These are phyloP conservation scores for Lentinus brumalis DNA, from an alignment of 768 basidiomycete species.

Conservation along the genomic window DNA sequence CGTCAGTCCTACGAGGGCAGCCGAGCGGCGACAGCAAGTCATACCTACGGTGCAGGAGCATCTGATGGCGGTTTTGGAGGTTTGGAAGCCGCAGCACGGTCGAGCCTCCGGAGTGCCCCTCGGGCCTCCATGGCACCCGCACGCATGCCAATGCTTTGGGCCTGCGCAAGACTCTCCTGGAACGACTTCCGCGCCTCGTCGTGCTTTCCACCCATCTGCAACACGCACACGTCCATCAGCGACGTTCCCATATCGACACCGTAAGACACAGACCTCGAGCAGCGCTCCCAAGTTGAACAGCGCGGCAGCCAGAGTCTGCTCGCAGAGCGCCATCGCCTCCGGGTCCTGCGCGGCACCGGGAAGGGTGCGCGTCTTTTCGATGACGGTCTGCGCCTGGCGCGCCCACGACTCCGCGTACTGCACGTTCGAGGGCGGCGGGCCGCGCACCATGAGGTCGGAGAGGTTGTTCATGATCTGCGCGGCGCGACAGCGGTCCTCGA, in stretches of 20 bases:
- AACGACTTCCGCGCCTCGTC: slow-evolving; percentile 33
- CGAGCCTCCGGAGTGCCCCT: slow-evolving; percentile 36
- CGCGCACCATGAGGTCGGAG: slow-evolving; percentile 43
- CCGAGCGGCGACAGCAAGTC: no score
- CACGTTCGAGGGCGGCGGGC: slow-evolving; percentile 38
- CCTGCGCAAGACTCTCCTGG: slow-evolving; percentile 34
- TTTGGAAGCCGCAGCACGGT: slow-evolving; percentile 5
- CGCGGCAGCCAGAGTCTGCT: slow-evolving; percentile 55
- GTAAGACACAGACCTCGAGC: slow-evolving; percentile 38
- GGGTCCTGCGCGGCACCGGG: slow-evolving; percentile 6
- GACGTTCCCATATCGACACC: background rate
- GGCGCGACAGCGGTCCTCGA: slow-evolving; percentile 61
- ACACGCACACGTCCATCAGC: no score
- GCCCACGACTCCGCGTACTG: slow-evolving; percentile 64
- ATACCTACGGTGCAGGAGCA: no score
- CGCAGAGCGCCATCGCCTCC: slow-evolving; percentile 39
- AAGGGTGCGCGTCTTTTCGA: slow-evolving; percentile 28
- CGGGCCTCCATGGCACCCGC: slow-evolving; percentile 40
- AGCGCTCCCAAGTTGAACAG: slow-evolving; percentile 65
- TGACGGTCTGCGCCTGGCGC: slow-evolving; percentile 40
- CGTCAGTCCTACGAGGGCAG: no score
- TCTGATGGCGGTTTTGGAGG: no score
- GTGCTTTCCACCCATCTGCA: slow-evolving; percentile 37
- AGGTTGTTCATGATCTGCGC: slow-evolving; percentile 54
- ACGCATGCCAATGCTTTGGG: slow-evolving; percentile 32